Percentiles rank a stretch among this genome's conserved stretches.
Evolutionary conservation across 2,329 filamentous ascomycete genomes (phyloP).

Genomic region (Stromatinia cepivora): DNA sequence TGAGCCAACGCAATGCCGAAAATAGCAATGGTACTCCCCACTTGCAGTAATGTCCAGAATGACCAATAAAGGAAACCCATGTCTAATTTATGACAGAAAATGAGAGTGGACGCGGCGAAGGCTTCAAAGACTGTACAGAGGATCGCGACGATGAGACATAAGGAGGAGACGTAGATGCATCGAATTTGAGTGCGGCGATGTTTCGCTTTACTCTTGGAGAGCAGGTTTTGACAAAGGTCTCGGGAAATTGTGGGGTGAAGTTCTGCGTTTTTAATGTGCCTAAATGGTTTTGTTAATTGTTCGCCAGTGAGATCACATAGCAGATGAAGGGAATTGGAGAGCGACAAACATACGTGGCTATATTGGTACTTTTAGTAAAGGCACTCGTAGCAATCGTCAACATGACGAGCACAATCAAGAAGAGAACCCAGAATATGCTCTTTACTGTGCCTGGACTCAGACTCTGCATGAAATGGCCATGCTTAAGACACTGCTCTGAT

Average conservation of each 20-base stretch:
- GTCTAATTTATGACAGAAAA: constrained; percentile 61
- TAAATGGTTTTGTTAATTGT: neutral
- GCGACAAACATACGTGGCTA: neutral
- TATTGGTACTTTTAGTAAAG: constrained; percentile 27
- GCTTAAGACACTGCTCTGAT: constrained; percentile 39
- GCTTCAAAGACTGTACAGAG: constrained; percentile 55
- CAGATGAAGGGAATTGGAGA: neutral
- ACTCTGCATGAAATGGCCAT: constrained; percentile 47
- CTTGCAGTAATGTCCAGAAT: constrained; percentile 59
- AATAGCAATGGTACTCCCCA: constrained; percentile 58
- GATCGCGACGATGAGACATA: constrained; percentile 49
- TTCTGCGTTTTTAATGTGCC: constrained; percentile 1
- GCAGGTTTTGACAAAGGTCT: neutral
- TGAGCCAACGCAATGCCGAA: constrained; percentile 52
- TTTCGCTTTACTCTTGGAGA: constrained; percentile 3
- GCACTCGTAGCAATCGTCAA: constrained; percentile 45
- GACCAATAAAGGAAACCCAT: constrained; percentile 60
- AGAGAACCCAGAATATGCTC: constrained; percentile 50
- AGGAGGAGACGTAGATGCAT: constrained; percentile 46
- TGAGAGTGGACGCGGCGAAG: constrained; percentile 42
- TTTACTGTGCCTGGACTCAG: constrained; percentile 51
- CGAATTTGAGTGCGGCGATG: constrained; percentile 41
- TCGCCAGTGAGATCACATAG: too few species aligned
- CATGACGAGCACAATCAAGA: constrained; percentile 46
- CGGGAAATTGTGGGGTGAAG: neutral